These are phyloP conservation scores for Acanthamoeba triangularis DNA, from an alignment of 208 protist species.

Conservation along the genomic window DNA sequence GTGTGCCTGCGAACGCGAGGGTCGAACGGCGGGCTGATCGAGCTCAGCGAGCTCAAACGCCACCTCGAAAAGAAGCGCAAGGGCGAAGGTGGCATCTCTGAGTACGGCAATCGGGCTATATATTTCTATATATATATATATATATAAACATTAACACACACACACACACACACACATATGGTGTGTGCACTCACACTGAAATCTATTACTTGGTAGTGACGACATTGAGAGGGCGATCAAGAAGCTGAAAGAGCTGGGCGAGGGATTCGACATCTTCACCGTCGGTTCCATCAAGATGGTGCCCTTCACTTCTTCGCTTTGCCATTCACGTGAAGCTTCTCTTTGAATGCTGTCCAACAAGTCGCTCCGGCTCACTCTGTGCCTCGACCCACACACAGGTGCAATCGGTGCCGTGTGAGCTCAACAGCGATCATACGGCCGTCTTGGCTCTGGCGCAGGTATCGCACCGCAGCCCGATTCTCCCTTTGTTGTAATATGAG, in stretches of 20 bases:
- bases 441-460: conserved; percentile 83
- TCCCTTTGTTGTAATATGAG: not conserved
- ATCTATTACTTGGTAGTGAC: conserved; percentile 53
- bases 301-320: no score
- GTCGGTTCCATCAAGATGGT: conserved; percentile 80
- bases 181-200: not conserved
- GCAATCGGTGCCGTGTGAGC: conserved; percentile 89
- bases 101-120: no score
- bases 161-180: no score
- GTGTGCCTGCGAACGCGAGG: conserved; percentile 89
- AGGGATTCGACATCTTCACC: conserved; percentile 87
- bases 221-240: conserved; percentile 89
- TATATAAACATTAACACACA: no score
- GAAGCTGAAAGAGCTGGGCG: conserved; percentile 86
- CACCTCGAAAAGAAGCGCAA: conserved; percentile 84
- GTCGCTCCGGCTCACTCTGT: no score
- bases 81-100: conserved; percentile 81
- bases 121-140: no score
- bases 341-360: no score
- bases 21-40: conserved; percentile 90
- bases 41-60: conserved; percentile 84
- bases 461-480: not conserved
- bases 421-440: conserved; percentile 88
- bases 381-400: conserved; percentile 65
- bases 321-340: no score